A percentile compares a stretch with the other conserved stretches of the same genome.
Evolutionary conservation across 139 green algal genomes (phyloP).

Genomic region (Choricystis sp.): DNA sequence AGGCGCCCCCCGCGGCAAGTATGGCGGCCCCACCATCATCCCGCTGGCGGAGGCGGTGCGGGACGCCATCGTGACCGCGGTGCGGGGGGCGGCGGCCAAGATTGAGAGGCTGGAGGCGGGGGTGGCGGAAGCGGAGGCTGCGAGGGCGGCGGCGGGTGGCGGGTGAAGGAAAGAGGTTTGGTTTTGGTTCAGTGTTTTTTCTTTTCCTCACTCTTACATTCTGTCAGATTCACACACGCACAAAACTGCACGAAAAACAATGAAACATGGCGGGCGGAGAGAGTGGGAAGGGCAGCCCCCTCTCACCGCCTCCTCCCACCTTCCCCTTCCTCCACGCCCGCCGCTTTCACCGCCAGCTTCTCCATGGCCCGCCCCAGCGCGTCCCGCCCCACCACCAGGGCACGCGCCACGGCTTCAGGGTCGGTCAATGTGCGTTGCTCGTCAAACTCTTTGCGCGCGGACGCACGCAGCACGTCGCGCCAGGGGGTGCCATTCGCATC

Average conservation of each 20-base stretch:
- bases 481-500: neutral
- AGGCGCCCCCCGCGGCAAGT: neutral
- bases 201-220: no score
- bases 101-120: neutral
- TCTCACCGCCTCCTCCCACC: no score
- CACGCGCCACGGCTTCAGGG: neutral
- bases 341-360: neutral
- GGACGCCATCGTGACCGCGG: neutral
- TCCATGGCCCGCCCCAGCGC: neutral
- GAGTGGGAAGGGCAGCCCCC: no score
- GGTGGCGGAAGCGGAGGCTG: neutral
- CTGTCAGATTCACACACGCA: neutral
- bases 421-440: no score
- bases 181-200: no score
- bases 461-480: neutral
- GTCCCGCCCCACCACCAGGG: neutral
- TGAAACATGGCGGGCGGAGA: no score
- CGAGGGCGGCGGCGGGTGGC: no score
- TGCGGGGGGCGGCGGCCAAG: constrained; percentile 11
- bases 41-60: neutral
- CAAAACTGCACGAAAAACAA: neutral
- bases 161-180: no score
- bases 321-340: neutral
- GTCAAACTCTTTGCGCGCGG: neutral
- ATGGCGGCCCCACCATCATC: neutral